Base-by-base conservation (phyloP, 164 flowering plant species). In the Annona squamosa region DNA sequence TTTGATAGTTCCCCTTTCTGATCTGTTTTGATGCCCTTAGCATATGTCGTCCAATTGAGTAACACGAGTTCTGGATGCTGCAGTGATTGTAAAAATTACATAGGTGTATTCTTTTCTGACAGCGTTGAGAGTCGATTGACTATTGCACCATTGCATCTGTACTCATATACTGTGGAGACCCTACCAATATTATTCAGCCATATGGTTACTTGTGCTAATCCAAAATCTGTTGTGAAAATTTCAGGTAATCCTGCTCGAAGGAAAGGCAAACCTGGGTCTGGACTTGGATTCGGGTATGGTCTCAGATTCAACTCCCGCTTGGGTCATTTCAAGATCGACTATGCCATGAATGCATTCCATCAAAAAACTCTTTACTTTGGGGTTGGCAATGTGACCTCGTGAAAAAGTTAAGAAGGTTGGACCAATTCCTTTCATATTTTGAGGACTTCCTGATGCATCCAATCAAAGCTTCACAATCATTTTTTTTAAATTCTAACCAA, bases 191-290 rank as follows among this genome's bases (percentile, higher is more conserved):
- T 5, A 19, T 42, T 44, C 4, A 18, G 37, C 13, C 16, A 45
- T 6, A 2, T 18, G 3, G 12, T 69, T 68, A 1, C 3, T 6
- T 65, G 16, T 6, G 3, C 61, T 67, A 19, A 41, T 17, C n/a
- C 4, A 13, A n/a, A 12, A 52, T 69, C 48, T 52, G 9, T 52
- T 52, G 6, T 52, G 9, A 16, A 5, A 5, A 61, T 75, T 80
- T 59, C 91, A 94, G 98, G 97, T 69, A 88, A 88, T 83, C 98
- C 97, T 73, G 89, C 92, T 26, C 79, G 89, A 66, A 88, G 98
- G 77, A 93, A 88, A 46, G 97, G 97, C 10, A 94, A 94, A 82
- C 98, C 97, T 44, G 98, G 98, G 56, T 82, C 79, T 44, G 98
- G 98, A 52, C 9, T 83, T 65, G 96, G 98, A 9, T 65, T 84